A percentile compares a stretch with the other conserved stretches of the same genome.
Evolutionary conservation across 192 early-diverging fungal genomes (phyloP).

Genomic region (Tieghemiomyces parasiticus): DNA sequence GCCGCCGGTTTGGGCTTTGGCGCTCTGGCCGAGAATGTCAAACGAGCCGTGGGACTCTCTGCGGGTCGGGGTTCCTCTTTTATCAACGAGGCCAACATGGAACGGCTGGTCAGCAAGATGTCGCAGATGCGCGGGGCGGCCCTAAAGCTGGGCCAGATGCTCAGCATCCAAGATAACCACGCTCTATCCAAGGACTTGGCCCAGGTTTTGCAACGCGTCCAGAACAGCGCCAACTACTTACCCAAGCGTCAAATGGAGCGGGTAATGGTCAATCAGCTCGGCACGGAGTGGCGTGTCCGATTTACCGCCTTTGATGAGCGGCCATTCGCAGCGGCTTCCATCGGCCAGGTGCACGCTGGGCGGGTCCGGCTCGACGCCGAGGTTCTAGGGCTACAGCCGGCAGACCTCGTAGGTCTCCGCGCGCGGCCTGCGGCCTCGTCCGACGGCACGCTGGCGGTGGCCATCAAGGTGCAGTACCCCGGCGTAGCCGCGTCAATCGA

Average conservation of each 20-base stretch:
- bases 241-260: slow-evolving; percentile 70
- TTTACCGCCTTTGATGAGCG: slow-evolving; percentile 57
- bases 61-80: slow-evolving; percentile 33
- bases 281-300: slow-evolving; percentile 46
- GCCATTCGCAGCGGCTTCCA: slow-evolving; percentile 88
- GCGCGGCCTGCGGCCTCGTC: slow-evolving; percentile 21
- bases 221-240: slow-evolving; percentile 93
- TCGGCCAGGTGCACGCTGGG: slow-evolving; percentile 61
- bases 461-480: slow-evolving; percentile 95
- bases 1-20: slow-evolving; percentile 58
- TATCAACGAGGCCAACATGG: slow-evolving; percentile 63
- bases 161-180: slow-evolving; percentile 79
- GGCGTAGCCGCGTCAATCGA: slow-evolving; percentile 82
- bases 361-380: background rate
- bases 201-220: slow-evolving; percentile 68
- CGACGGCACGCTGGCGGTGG: slow-evolving; percentile 26
- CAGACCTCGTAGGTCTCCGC: slow-evolving; percentile 23
- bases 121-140: slow-evolving; percentile 93
- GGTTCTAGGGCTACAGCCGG: slow-evolving; percentile 10
- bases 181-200: slow-evolving; percentile 69
- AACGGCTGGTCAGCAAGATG: slow-evolving; percentile 72
- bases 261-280: slow-evolving; percentile 51
- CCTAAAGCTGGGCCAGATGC: slow-evolving; percentile 93
- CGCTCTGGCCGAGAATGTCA: slow-evolving; percentile 46
- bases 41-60: slow-evolving; percentile 38